Base-by-base conservation (phyloP, 2,329 filamentous ascomycete genomes). In the Arthrinium puccinioides region DNA sequence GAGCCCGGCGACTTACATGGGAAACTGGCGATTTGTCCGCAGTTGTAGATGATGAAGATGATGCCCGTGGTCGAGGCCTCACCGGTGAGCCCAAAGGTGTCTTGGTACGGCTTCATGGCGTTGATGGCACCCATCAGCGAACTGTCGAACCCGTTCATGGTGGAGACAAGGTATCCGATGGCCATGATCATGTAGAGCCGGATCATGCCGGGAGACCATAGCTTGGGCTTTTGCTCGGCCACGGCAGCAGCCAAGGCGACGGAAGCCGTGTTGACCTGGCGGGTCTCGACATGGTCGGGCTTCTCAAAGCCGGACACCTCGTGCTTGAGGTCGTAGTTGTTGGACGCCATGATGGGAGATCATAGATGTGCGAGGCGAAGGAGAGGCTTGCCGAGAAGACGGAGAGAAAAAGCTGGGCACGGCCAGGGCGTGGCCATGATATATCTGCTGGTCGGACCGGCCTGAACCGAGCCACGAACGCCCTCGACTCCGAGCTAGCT, bases 61-160 rank as follows among this genome's bases (percentile, higher is more conserved):
- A 65, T 54, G 26, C 69, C 69, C 0, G 68, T 67, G 29, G 60
- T 63, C 21, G 66, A 65, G 6, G 69, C 70, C 9, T 58, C 62
- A 9, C 67, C 67, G 16, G 55, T 55, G n/a, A 74, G 52, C 0
- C 54, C 63, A 39, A 75, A 76, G 4, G 64, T 69, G 1, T 54
- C 42, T 38, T 72, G 70, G 46, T 74, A 76, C 1, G 63, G 53
- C 0, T 59, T 34, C 63, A 75, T 74, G 32, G 69, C 69, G 41
- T 74, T 74, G 42, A 76, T 72, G 5, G 66, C 61, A 9, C 60
- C 57, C 50, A 69, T 64, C 34, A 80, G 63, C 20, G 69, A 73
- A 25, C 72, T 72, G 45, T 79, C 74, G 44, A 72, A 78, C 20
- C 74, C 74, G 51, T 76, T 75, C 63, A 71, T 68, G 8, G 69